Conservation (phyloP, 345 rosid species). For the Eutrema japonicum region DNA sequence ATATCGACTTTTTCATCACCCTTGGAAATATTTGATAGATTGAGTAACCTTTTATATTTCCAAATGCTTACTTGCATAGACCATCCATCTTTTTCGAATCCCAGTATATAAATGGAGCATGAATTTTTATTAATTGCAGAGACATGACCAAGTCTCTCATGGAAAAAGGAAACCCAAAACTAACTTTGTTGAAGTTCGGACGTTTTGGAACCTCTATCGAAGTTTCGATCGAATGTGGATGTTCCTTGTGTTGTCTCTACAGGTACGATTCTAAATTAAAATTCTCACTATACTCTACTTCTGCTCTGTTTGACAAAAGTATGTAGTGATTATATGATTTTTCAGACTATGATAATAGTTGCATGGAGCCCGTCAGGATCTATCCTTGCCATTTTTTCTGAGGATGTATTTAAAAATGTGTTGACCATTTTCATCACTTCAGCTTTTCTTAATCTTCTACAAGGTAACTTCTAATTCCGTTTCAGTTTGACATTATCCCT, state of each 20-base stretch:
- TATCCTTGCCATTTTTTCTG: slow-evolving; percentile 61
- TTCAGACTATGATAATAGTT: slow-evolving; percentile 90
- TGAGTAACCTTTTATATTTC: too few species aligned
- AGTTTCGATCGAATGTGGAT: slow-evolving; percentile 99
- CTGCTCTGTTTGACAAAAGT: slow-evolving; percentile 25
- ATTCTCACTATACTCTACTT: slow-evolving; percentile 25
- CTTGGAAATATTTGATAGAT: not conserved
- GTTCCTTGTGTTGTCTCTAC: slow-evolving; percentile 81
- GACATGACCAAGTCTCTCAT: slow-evolving; percentile 49
- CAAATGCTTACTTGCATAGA: not conserved
- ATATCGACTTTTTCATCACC: slow-evolving; percentile 1
- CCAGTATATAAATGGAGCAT: not conserved
- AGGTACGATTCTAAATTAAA: slow-evolving; percentile 54
- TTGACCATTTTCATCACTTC: slow-evolving; percentile 86
- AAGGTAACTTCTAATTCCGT: slow-evolving; percentile 53
- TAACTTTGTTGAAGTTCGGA: slow-evolving; percentile 97
- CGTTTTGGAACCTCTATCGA: slow-evolving; percentile 92
- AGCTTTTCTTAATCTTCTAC: slow-evolving; percentile 84
- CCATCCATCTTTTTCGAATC: not conserved
- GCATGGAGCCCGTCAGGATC: slow-evolving; percentile 85
- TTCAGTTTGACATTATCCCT: slow-evolving; percentile 11
- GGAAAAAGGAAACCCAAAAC: slow-evolving; percentile 85
- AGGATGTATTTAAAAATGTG: slow-evolving; percentile 62
- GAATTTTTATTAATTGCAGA: slow-evolving; percentile 50
- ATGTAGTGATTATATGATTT: slow-evolving; percentile 33